A percentile compares a stretch with the other conserved stretches of the same genome.
phyloP scores from a whole-genome alignment of 805 yeast genomes.

The Barnettozyma populi region DNA sequence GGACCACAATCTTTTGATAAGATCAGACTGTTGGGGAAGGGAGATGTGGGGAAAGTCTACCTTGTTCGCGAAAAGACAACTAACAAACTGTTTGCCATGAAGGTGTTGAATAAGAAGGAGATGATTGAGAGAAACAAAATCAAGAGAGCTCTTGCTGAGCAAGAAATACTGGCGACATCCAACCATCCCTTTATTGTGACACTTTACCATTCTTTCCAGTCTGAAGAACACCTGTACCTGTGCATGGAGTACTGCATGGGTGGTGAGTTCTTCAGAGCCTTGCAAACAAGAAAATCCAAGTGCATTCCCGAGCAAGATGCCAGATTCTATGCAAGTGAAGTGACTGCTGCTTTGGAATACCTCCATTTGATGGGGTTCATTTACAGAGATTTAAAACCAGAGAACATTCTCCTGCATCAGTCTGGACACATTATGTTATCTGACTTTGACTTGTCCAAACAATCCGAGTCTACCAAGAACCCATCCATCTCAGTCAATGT shows the following conservation, averaged over 20 bases:
- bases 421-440: conserved; percentile 98
- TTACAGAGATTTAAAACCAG: conserved; percentile 95
- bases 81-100: conserved; percentile 83
- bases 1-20: conserved; percentile 85
- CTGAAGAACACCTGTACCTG: conserved; percentile 81
- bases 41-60: conserved; percentile 97
- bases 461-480: conserved; percentile 66
- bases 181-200: conserved; percentile 98
- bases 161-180: conserved; percentile 89
- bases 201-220: conserved; percentile 91
- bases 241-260: conserved; percentile 99
- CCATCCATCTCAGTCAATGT: conserved; percentile 51
- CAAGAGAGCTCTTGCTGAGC: conserved; percentile 93
- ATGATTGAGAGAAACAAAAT: conserved; percentile 94
- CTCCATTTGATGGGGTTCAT: conserved; percentile 95
- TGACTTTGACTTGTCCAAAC: conserved; percentile 93
- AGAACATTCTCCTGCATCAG: conserved; percentile 87
- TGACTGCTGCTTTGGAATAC: conserved; percentile 93
- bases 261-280: conserved; percentile 94
- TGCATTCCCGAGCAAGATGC: conserved; percentile 88
- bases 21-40: conserved; percentile 86
- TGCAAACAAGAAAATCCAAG: conserved; percentile 84
- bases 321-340: conserved; percentile 92
- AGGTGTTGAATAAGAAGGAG: conserved; percentile 81
- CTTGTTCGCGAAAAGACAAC: conserved; percentile 78